Evolutionary conservation across 192 early-diverging fungal species (phyloP).

Genomic region (Umbelopsis isabellina): DNA sequence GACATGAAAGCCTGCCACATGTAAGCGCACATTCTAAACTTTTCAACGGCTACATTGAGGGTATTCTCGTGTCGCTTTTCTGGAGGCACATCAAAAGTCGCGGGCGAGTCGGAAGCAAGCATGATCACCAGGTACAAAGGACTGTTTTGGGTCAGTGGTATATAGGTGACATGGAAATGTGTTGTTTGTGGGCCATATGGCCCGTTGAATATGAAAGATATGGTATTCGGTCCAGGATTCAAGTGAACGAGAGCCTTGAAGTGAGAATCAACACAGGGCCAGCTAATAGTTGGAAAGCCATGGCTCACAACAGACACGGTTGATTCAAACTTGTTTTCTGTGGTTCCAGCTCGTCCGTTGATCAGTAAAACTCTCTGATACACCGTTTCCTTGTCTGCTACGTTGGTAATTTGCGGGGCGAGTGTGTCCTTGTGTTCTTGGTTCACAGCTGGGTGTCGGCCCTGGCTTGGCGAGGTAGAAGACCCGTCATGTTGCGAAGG

Average conservation of each 20-base stretch:
- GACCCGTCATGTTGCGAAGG: neutral
- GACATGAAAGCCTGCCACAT: slow-evolving; percentile 76
- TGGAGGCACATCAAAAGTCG: slow-evolving; percentile 62
- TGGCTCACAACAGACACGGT: slow-evolving; percentile 35
- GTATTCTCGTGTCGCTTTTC: slow-evolving; percentile 50
- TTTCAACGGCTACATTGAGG: slow-evolving; percentile 53
- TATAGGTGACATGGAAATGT: slow-evolving; percentile 49
- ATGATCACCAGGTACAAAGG: slow-evolving; percentile 62
- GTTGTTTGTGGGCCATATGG: slow-evolving; percentile 24
- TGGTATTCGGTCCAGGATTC: slow-evolving; percentile 54
- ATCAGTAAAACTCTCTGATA: slow-evolving; percentile 37
- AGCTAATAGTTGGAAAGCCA: slow-evolving; percentile 51
- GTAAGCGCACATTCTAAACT: slow-evolving; percentile 65
- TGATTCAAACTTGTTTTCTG: slow-evolving; percentile 16
- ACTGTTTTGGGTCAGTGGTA: slow-evolving; percentile 56
- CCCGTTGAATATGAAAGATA: slow-evolving; percentile 53
- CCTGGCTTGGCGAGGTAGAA: neutral
- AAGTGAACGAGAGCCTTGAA: slow-evolving; percentile 66
- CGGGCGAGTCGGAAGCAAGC: slow-evolving; percentile 58
- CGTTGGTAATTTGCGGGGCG: slow-evolving; percentile 19
- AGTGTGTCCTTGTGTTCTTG: neutral
- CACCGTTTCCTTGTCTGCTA: slow-evolving; percentile 23
- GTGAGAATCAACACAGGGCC: slow-evolving; percentile 57
- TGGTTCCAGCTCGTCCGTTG: slow-evolving; percentile 39
- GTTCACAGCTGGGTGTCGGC: neutral